A percentile compares a stretch with the other conserved stretches of the same genome.
These are phyloP conservation scores for Pueraria montana DNA, from an alignment of 306 rosid genomes.

Conservation along the genomic window DNA sequence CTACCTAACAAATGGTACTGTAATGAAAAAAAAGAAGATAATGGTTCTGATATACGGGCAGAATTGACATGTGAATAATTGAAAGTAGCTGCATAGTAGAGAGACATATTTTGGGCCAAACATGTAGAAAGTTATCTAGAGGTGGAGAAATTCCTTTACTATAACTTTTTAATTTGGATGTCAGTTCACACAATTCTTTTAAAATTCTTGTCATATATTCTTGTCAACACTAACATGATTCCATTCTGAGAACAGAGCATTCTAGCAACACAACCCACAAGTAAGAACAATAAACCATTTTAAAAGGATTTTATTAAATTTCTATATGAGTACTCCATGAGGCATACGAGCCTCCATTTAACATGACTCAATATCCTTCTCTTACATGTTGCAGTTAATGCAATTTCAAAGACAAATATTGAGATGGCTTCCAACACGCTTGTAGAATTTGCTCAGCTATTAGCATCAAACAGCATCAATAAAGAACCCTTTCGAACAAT, in stretches of 20 bases:
- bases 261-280: background rate
- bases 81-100: background rate
- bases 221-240: background rate
- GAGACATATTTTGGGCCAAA: slow-evolving; percentile 2
- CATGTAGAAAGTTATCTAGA: background rate
- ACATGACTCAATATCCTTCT: no score
- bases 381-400: no score
- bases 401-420: no score
- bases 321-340: no score
- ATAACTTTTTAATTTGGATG: slow-evolving; percentile 6
- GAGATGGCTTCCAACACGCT: no score
- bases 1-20: no score
- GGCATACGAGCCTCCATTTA: no score
- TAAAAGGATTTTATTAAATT: background rate
- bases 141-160: slow-evolving; percentile 4
- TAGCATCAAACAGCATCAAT: no score
- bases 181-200: slow-evolving; percentile 3
- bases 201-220: background rate
- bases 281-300: background rate
- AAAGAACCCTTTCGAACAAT: no score
- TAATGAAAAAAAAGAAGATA: background rate
- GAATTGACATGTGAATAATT: slow-evolving; percentile 11
- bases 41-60: background rate
- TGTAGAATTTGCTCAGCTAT: no score
- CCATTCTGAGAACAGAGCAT: background rate